phyloP scores from a whole-genome alignment of 257 asterid species.

The Solanum chmielewskii region DNA sequence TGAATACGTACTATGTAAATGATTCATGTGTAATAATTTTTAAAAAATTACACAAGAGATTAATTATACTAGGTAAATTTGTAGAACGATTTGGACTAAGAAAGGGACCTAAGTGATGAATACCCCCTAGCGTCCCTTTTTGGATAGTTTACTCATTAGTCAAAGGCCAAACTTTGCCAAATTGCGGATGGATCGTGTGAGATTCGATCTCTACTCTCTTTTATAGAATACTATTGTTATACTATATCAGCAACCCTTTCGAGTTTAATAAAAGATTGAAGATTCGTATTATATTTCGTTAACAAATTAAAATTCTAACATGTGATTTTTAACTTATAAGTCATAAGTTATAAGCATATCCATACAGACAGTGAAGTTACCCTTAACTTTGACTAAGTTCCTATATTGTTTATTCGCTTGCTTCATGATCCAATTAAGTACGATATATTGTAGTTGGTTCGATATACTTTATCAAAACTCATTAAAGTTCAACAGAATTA shows the following conservation, averaged over 20 bases:
- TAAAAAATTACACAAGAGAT: not conserved
- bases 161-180: not conserved
- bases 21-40: not conserved
- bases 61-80: accelerated
- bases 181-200: not conserved
- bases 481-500: not conserved
- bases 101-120: not conserved
- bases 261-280: not conserved
- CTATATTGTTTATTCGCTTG: not conserved
- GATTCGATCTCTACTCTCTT: not conserved
- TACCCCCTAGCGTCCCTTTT: not conserved
- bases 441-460: not conserved
- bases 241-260: not conserved
- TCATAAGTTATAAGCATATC: not conserved
- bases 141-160: not conserved
- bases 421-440: not conserved
- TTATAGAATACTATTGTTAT: not conserved
- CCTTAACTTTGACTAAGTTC: not conserved
- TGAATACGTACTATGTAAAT: not conserved
- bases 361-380: not conserved
- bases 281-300: not conserved
- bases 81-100: not conserved
- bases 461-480: not conserved
- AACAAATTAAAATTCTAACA: too few species aligned
- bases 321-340: not conserved